Percentiles rank a stretch among this genome's conserved stretches.
Evolutionary conservation across 2,329 filamentous ascomycete species (phyloP).

Genomic region (Zasmidium cellare): DNA sequence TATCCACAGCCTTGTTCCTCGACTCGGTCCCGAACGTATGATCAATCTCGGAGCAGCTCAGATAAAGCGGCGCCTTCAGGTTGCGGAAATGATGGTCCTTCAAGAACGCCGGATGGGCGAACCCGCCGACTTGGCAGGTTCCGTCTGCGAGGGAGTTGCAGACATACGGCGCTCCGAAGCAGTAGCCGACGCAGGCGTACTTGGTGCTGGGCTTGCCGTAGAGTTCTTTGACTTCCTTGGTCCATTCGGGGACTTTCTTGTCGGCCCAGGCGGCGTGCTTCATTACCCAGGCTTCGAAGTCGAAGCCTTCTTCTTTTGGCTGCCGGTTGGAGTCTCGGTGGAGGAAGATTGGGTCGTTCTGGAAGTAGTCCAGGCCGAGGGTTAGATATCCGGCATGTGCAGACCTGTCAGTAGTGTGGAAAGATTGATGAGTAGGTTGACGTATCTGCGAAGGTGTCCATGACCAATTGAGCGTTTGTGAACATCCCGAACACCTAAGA

Average conservation of each 20-base stretch:
- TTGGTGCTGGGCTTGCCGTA: slow-evolving; percentile 39
- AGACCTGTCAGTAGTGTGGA: not conserved
- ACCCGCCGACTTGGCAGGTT: slow-evolving; percentile 46
- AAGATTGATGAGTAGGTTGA: not conserved
- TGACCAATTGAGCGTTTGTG: slow-evolving; percentile 23
- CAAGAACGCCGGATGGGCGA: slow-evolving; percentile 54
- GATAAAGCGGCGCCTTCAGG: slow-evolving; percentile 41
- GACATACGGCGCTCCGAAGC: slow-evolving; percentile 36
- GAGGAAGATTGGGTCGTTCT: slow-evolving; percentile 22
- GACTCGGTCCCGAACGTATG: slow-evolving; percentile 43
- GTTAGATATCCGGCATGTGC: slow-evolving; percentile 25
- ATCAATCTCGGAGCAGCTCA: slow-evolving; percentile 50
- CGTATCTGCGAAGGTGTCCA: slow-evolving; percentile 23
- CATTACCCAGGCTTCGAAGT: slow-evolving; percentile 50
- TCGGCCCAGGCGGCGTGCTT: slow-evolving; percentile 48
- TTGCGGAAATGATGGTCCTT: slow-evolving; percentile 39
- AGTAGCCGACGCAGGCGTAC: slow-evolving; percentile 43
- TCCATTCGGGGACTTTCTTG: slow-evolving; percentile 48
- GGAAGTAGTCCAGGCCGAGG: slow-evolving; percentile 25
- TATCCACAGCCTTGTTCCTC: slow-evolving; percentile 45
- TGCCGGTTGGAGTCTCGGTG: slow-evolving; percentile 30
- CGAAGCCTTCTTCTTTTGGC: slow-evolving; percentile 43
- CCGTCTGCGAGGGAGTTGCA: slow-evolving; percentile 38
- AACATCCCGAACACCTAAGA: slow-evolving; percentile 21
- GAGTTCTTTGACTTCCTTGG: slow-evolving; percentile 37